phyloP scores from a whole-genome alignment of 2,329 filamentous ascomycete species.

The Sarocladiaceae sp. region DNA sequence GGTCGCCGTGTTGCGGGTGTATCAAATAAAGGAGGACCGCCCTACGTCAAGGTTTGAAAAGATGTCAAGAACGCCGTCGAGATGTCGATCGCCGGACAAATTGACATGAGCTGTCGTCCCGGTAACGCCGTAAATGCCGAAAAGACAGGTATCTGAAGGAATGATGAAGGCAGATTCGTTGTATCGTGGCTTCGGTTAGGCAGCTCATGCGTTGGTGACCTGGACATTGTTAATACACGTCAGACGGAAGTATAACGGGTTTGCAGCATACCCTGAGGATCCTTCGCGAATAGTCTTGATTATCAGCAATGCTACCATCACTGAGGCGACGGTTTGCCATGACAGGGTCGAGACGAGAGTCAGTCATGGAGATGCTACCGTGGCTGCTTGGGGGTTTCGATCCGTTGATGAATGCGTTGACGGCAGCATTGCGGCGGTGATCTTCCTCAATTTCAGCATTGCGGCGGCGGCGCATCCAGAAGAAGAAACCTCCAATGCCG shows the following conservation, averaged over 20 bases:
- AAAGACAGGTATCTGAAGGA: constrained; percentile 15
- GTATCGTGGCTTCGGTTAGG: constrained; percentile 16
- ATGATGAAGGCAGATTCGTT: constrained; percentile 27
- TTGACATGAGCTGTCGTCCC: constrained; percentile 32
- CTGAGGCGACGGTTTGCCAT: constrained; percentile 80
- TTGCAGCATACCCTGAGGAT: constrained; percentile 74
- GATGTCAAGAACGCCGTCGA: constrained; percentile 26
- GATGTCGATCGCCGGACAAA: constrained; percentile 26
- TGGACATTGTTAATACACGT: constrained; percentile 20
- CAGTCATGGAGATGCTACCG: constrained; percentile 64
- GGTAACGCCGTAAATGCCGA: constrained; percentile 37
- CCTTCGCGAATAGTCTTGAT: constrained; percentile 91
- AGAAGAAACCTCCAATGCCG: constrained; percentile 61
- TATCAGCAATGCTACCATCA: constrained; percentile 93
- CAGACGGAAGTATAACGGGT: neutral
- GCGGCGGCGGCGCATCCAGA: constrained; percentile 69
- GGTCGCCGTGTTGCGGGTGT: constrained; percentile 14
- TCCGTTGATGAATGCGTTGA: constrained; percentile 67
- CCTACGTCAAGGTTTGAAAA: constrained; percentile 25
- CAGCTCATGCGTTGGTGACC: constrained; percentile 54
- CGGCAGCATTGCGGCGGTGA: constrained; percentile 72
- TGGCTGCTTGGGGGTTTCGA: constrained; percentile 55
- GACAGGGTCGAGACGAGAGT: constrained; percentile 80
- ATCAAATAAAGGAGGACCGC: constrained; percentile 17
- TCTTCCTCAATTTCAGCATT: constrained; percentile 78